Evolutionary conservation across 2,329 filamentous ascomycete species (phyloP), one percentile per base, ranked within the genome.

Genomic region (Xylariomycetidae sp.): DNA sequence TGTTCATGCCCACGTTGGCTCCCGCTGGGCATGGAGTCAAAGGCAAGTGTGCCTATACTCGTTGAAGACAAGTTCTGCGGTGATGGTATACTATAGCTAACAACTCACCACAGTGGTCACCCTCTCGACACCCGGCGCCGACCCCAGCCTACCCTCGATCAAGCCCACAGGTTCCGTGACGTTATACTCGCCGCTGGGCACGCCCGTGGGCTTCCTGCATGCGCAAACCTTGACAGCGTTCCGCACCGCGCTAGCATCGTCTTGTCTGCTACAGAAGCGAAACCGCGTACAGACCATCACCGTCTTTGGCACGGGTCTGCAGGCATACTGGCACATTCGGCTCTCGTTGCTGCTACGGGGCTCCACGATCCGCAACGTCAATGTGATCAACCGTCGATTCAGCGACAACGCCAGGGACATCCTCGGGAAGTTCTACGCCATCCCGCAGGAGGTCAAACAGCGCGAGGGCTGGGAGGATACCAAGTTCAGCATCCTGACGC

Each of bases 291-390:
- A 82, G 53, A 85, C 80, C 10, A 54, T 95, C 9, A 80, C 82
- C 10, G 82, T 94, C 33, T 96, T 95, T 56, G 90, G 90, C 16
- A 81, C 83, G 20, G 90, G 90, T 28, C 79, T 82, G 47, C 89
- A 95, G 64, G 90, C 90, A 10, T 94, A 90, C 64, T 96, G 89
- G 89, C 90, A 95, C 56, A 77, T 94, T 26, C 81, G 88, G 1
- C 72, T 96, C 4, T 82, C 89, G 0, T 70, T 96, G 9, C 70
- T 90, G 43, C 70, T 92, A 31, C 82, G 73, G 15, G 76, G 76
- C 2, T 34, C 64, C 28, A 85, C 86, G 14, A 81, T 95, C 47
- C 79, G 81, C 48, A 76, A 82, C 38, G 74, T 95, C 29, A 82
- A 90, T 60, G 81, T 95, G 50, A 80, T 95, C 54, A 93, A 89